These are phyloP conservation scores for Candida tibetensis DNA, from an alignment of 805 yeast genomes.

Conservation along the genomic window DNA sequence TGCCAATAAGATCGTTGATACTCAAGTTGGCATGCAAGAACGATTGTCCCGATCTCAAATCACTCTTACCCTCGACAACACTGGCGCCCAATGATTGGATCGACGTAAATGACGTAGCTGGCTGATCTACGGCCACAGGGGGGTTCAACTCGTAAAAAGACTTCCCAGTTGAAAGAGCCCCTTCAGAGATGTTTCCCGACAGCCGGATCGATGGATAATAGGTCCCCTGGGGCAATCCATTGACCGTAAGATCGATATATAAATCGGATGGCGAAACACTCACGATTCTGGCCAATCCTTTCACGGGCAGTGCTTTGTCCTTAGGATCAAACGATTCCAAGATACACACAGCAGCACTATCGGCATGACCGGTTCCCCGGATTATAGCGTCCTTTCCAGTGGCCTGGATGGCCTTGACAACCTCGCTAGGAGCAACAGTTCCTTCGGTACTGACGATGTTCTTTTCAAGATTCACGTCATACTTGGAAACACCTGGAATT, in stretches of 20 bases:
- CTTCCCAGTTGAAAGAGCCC: constrained; percentile 65
- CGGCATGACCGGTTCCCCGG: constrained; percentile 84
- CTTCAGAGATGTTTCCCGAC: constrained; percentile 74
- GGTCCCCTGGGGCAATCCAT: constrained; percentile 62
- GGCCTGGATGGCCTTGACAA: constrained; percentile 63
- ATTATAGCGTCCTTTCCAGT: constrained; percentile 89
- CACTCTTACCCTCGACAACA: constrained; percentile 9
- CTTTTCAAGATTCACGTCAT: constrained; percentile 54
- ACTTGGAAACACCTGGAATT: constrained; percentile 48
- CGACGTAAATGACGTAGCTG: constrained; percentile 24
- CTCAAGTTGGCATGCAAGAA: constrained; percentile 43
- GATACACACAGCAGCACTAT: constrained; percentile 89
- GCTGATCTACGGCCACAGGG: constrained; percentile 29
- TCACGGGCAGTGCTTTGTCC: constrained; percentile 56
- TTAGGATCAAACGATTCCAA: constrained; percentile 64
- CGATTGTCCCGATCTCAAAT: constrained; percentile 33
- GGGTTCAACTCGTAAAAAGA: constrained; percentile 46
- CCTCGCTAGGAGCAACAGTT: constrained; percentile 67
- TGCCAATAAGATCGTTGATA: constrained; percentile 65
- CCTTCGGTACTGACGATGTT: constrained; percentile 71
- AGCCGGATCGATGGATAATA: constrained; percentile 69
- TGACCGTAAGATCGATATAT: constrained; percentile 74
- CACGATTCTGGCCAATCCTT: constrained; percentile 85
- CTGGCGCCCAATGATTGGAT: constrained; percentile 38
- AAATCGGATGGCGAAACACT: constrained; percentile 53